Evolutionary conservation across 441 rosid genomes (phyloP).

Genomic region (Dalechampia spathulata): DNA sequence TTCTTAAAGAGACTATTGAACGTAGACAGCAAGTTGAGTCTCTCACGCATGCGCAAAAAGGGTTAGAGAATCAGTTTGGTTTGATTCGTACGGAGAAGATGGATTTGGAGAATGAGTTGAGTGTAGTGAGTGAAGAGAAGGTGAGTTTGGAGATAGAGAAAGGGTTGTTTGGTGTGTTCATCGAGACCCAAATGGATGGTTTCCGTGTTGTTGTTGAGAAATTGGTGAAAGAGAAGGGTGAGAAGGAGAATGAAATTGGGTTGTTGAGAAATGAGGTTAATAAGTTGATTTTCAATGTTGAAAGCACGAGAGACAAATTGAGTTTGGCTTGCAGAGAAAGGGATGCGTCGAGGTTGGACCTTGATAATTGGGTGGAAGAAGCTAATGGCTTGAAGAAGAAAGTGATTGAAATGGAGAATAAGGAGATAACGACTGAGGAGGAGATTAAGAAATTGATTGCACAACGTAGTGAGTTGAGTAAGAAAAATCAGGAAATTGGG

Average conservation of each 20-base stretch:
- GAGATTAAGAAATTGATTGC: conserved; percentile 24
- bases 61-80: conserved; percentile 37
- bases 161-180: conserved; percentile 26
- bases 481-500: conserved; percentile 25
- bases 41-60: conserved; percentile 29
- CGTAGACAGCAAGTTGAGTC: conserved; percentile 40
- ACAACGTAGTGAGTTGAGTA: conserved; percentile 12
- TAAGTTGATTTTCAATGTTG: conserved; percentile 24
- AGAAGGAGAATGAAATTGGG: conserved; percentile 30
- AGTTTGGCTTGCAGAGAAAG: conserved; percentile 29
- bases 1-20: conserved; percentile 39
- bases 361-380: conserved; percentile 25
- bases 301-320: conserved; percentile 29
- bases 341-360: conserved; percentile 23
- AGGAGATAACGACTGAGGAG: conserved; percentile 18
- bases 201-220: conserved; percentile 22
- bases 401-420: conserved; percentile 30
- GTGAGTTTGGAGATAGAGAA: conserved; percentile 37
- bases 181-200: conserved; percentile 32
- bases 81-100: conserved; percentile 18
- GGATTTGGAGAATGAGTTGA: conserved; percentile 30
- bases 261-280: conserved; percentile 25
- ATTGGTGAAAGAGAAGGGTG: conserved; percentile 30
- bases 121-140: conserved; percentile 29
- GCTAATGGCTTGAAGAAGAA: conserved; percentile 22